Percentiles rank a stretch among this genome's conserved stretches.
Conservation (phyloP, 805 yeast species). For the Candida endomychidarum region DNA sequence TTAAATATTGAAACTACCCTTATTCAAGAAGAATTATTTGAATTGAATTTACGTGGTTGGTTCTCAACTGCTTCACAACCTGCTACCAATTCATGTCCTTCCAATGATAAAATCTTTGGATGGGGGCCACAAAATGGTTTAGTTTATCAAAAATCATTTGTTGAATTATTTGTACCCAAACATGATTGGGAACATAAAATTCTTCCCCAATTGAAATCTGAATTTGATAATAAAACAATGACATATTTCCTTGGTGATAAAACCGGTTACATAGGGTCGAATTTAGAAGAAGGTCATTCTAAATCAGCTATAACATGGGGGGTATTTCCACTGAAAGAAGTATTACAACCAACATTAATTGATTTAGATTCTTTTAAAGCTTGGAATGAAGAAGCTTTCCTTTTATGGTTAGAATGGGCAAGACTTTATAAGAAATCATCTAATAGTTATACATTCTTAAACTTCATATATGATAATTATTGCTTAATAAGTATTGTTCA, state of each 20-base stretch:
- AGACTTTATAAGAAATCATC: slow-evolving; percentile 64
- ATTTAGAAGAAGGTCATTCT: slow-evolving; percentile 43
- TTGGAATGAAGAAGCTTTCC: slow-evolving; percentile 95
- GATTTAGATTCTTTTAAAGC: slow-evolving; percentile 92
- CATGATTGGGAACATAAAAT: slow-evolving; percentile 62
- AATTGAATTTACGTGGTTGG: slow-evolving; percentile 68
- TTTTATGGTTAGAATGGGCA: slow-evolving; percentile 91
- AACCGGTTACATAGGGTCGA: slow-evolving; percentile 57
- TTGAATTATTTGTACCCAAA: slow-evolving; percentile 75
- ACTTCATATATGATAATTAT: slow-evolving; percentile 58
- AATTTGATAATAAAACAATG: slow-evolving; percentile 44
- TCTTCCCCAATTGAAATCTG: slow-evolving; percentile 47
- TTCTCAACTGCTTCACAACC: slow-evolving; percentile 97
- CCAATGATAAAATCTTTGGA: slow-evolving; percentile 87
- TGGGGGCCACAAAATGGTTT: slow-evolving; percentile 95
- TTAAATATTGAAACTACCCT: slow-evolving; percentile 86
- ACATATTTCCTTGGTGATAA: slow-evolving; percentile 77
- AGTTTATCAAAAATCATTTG: slow-evolving; percentile 90
- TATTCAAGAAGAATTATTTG: slow-evolving; percentile 87
- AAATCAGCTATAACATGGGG: slow-evolving; percentile 97
- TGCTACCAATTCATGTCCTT: slow-evolving; percentile 74
- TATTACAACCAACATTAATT: slow-evolving; percentile 87
- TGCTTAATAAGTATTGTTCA: slow-evolving; percentile 82
- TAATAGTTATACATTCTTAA: slow-evolving; percentile 60
- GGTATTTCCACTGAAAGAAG: slow-evolving; percentile 86